Conservation (phyloP, 495 filamentous ascomycete species). For the Lophium mytilinum region DNA sequence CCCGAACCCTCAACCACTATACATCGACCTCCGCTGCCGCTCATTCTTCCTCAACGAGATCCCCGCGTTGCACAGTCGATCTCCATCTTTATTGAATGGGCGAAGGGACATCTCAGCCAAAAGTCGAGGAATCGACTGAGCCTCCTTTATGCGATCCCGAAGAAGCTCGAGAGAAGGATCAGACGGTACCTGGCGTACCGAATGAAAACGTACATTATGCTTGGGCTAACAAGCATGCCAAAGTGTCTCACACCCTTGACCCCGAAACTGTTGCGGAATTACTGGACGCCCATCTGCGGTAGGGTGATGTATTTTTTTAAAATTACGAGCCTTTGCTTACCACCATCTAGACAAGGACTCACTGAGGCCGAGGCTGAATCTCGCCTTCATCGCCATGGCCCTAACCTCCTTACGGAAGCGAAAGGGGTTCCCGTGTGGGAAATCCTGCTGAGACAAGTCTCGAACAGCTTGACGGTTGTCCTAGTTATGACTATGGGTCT, state of each 20-base stretch:
- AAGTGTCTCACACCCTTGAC: conserved; percentile 19
- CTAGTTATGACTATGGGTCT: conserved; percentile 26
- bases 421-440: conserved; percentile 28
- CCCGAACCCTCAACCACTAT: conserved; percentile 2
- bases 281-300: conserved; percentile 19
- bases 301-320: not conserved
- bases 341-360: conserved; percentile 17
- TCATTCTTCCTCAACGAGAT: conserved; percentile 27
- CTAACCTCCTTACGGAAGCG: conserved; percentile 28
- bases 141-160: conserved; percentile 22
- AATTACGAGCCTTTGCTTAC: conserved; percentile 1
- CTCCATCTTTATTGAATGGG: conserved; percentile 25
- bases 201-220: too few species aligned
- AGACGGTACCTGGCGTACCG: not conserved
- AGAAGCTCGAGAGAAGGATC: not conserved
- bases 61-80: conserved; percentile 7
- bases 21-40: conserved; percentile 11
- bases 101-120: conserved; percentile 17
- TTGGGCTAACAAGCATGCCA: not conserved
- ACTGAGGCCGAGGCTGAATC: conserved; percentile 17
- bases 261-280: conserved; percentile 12
- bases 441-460: conserved; percentile 28
- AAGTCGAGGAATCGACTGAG: conserved; percentile 26
- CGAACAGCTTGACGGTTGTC: conserved; percentile 25
- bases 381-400: conserved; percentile 21